Evolutionary conservation across 2,329 filamentous ascomycete genomes (phyloP), one percentile per base, ranked within the genome.

Genomic region (Apiospora rasikravindrae): DNA sequence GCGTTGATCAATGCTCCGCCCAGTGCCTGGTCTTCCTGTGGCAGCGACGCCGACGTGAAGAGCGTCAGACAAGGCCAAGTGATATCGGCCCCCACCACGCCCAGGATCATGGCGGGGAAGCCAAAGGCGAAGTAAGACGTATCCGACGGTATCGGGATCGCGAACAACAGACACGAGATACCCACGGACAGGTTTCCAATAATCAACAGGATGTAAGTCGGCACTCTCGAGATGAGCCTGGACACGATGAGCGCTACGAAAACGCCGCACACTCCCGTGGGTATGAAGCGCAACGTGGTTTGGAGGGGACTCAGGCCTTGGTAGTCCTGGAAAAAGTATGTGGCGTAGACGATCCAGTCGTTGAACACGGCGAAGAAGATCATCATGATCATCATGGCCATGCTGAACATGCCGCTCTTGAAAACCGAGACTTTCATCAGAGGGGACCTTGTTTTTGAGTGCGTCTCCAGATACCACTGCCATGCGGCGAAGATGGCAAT

Each of bases 291-390:
- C 11, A 93, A 79, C 16, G 91, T 92, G 0, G 91, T 93, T 74
- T 92, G 87, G n/a, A 93, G 83, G 0, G 90, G 84, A 0, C 85
- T 86, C 1, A 90, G 84, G 0, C 86, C 88, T 76, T 91, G 90
- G 78, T 88, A 93, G 74, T 91, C 87, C 80, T 94, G 92, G 80
- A 89, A 93, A 81, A 89, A 92, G 80, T 91, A 93, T 5, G 92
- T 94, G 1, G 90, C 88, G 76, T 88, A 92, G 73, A 93, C 84
- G 51, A 93, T 82, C 75, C 87, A 92, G 79, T 91, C 91, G 81
- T 92, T 93, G 82, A 93, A 94, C 1, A 86, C 84, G 24, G 88
- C 87, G 76, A 91, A 93, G 82, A 93, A 93, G 1, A 93, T 80
- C 0, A 85, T 85, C 87, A 93, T 92, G 75, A 92, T 89, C 44